Percentiles rank a stretch among this genome's conserved stretches.
Evolutionary conservation across 2,329 filamentous ascomycete genomes (phyloP).

Genomic region (Exophiala spinifera): DNA sequence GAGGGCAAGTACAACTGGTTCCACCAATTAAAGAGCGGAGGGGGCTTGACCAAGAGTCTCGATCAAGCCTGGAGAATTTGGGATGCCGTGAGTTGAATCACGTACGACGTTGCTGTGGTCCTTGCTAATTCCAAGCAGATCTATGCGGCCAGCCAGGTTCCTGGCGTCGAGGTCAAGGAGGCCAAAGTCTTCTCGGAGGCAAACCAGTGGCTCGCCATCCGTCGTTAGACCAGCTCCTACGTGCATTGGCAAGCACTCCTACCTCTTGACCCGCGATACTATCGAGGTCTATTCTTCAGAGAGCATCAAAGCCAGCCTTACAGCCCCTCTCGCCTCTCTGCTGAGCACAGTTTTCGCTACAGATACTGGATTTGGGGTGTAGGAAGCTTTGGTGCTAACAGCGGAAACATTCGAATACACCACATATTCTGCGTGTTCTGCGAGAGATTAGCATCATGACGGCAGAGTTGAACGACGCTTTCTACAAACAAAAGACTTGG

Average conservation of each 20-base stretch:
- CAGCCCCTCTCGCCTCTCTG: no score
- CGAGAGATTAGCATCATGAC: no score
- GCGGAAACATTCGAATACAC: no score
- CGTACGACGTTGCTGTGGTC: not conserved
- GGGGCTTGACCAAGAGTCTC: constrained; percentile 52
- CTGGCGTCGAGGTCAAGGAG: constrained; percentile 51
- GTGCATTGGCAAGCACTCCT: not conserved
- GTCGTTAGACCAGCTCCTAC: constrained; percentile 17
- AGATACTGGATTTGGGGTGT: no score
- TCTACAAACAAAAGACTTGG: no score
- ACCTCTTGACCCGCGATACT: no score
- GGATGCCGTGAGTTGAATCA: constrained; percentile 56
- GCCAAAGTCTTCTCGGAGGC: constrained; percentile 57
- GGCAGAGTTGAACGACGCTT: no score
- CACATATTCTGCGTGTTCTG: no score
- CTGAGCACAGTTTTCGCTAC: no score
- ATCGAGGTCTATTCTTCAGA: no score
- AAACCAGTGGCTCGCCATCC: constrained; percentile 54
- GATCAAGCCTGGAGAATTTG: constrained; percentile 60
- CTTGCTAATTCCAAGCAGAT: constrained; percentile 38
- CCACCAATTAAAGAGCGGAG: constrained; percentile 21
- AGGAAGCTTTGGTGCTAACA: no score
- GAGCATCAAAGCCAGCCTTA: no score
- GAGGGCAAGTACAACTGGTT: constrained; percentile 28
- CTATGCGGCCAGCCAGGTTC: constrained; percentile 56